Evolutionary conservation across 805 yeast species (phyloP), one percentile per base, ranked within the genome.

Genomic region (Pachysolen tannophilus): DNA sequence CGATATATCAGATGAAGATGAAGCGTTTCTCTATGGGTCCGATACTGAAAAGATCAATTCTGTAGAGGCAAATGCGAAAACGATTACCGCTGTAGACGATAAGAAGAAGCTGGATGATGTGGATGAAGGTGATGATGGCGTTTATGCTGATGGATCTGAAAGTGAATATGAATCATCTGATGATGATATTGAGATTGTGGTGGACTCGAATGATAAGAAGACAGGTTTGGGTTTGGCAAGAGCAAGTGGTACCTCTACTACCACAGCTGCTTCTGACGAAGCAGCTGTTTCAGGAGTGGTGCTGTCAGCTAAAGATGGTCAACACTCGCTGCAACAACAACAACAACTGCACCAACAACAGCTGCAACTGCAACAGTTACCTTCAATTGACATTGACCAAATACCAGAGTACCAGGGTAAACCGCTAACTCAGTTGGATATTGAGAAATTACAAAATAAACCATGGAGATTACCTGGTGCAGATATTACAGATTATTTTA

Each of bases 381-480:
- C 43, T 29, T 52, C 44, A 34, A 60, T 82, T 11, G 87, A 85
- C 46, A 67, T 86, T n/a, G 75, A 82, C 47, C 72, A 72, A 28
- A 77, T 82, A 14, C 94, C 86, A 2, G 76, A 71, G 41, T 69
- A 69, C 40, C 82, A 87, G 34, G 97, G 95, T 3, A 69, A 75
- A 46, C 94, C 95, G 4, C 64, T 92, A 32, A 84, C 95, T 0
- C 77, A 82, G 45, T 67, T 90, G 9, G 81, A 83, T 41, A 68
- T 90, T 8, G 90, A 82, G 41, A 81, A 78, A 35, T 61, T 88
- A 32, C 86, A 84, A 44, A 95, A 87, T 45, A 94, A 94, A 61
- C 99, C 99, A 7, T 92, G 99, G 99, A 73, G 98, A 53, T 78
- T 83, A 44, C 97, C 97, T 1, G 98, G 97, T 26, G 95, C 95